A percentile compares a stretch with the other conserved stretches of the same genome.
Evolutionary conservation across 164 flowering plant species (phyloP).

Genomic region (Cinnamomum micranthum): DNA sequence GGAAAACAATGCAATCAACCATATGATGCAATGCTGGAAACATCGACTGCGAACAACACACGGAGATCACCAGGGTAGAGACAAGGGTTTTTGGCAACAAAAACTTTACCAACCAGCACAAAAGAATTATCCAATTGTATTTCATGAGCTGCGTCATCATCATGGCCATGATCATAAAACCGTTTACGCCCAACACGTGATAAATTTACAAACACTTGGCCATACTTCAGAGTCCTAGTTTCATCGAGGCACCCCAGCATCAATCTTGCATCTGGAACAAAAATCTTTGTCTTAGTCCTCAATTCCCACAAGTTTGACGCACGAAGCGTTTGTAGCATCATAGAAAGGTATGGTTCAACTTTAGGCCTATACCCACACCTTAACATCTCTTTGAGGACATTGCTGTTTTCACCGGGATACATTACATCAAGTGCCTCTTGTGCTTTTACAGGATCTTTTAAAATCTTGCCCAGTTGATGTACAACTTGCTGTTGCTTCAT

Average conservation of each 20-base stretch:
- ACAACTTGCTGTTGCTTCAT: constrained; percentile 61
- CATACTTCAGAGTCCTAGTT: constrained; percentile 73
- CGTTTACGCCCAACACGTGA: constrained; percentile 30
- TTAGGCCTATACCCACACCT: constrained; percentile 72
- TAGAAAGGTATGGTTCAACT: constrained; percentile 75
- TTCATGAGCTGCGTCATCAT: background rate
- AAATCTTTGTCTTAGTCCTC: constrained; percentile 57
- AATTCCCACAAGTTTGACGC: constrained; percentile 65
- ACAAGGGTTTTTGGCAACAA: constrained; percentile 95
- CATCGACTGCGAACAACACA: constrained; percentile 61
- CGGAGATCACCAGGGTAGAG: constrained; percentile 97
- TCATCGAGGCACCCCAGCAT: constrained; percentile 97
- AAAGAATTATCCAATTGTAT: constrained; percentile 8
- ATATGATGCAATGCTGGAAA: constrained; percentile 68
- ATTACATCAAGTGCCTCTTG: constrained; percentile 61
- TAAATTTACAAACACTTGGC: constrained; percentile 75
- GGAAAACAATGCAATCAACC: constrained; percentile 94
- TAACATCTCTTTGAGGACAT: constrained; percentile 72
- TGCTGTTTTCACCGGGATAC: constrained; percentile 65
- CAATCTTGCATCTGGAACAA: constrained; percentile 56
- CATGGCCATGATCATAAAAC: constrained; percentile 8
- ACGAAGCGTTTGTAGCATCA: constrained; percentile 79
- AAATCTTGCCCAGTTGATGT: constrained; percentile 45
- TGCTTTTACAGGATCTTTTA: constrained; percentile 60
- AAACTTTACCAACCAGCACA: constrained; percentile 44